A percentile compares a stretch with the other conserved stretches of the same genome.
phyloP scores from a whole-genome alignment of 768 basidiomycete species.

The Pleurotus pulmonarius region DNA sequence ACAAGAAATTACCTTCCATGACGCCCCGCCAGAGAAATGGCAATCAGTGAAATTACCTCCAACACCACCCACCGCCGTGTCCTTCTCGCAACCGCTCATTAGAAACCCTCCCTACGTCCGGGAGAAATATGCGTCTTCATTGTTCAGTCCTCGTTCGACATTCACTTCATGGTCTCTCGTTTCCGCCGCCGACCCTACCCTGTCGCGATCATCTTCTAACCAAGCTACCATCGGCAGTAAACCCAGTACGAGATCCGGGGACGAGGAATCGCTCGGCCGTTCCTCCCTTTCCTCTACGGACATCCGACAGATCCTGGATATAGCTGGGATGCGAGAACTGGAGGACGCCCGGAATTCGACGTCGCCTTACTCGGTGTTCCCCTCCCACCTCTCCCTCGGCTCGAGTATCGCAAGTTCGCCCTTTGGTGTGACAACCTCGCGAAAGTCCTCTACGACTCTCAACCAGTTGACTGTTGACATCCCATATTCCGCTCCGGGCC shows the following conservation, averaged over 20 bases:
- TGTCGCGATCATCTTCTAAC: neutral
- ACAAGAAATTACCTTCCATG: constrained; percentile 5
- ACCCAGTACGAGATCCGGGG: neutral
- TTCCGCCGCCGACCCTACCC: neutral
- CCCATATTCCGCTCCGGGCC: neutral
- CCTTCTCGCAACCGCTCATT: constrained; percentile 15
- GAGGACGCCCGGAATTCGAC: constrained; percentile 10
- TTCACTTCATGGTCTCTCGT: constrained; percentile 31
- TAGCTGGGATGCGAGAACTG: constrained; percentile 33
- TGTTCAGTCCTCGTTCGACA: constrained; percentile 19
- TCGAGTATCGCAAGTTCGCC: neutral
- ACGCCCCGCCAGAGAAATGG: neutral
- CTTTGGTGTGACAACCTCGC: neutral
- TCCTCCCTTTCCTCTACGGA: constrained; percentile 37
- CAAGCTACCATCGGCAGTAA: neutral
- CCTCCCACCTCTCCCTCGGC: neutral
- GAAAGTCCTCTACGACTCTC: neutral
- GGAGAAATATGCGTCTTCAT: constrained; percentile 24
- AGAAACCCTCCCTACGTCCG: constrained; percentile 32
- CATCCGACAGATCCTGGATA: constrained; percentile 53
- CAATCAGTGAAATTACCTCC: constrained; percentile 7
- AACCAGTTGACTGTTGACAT: neutral
- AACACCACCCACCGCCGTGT: constrained; percentile 6
- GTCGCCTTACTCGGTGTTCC: constrained; percentile 2
- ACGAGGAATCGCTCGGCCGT: constrained; percentile 16